Conservation (phyloP, 73 alveolate species). For the Uronychia setigera region DNA sequence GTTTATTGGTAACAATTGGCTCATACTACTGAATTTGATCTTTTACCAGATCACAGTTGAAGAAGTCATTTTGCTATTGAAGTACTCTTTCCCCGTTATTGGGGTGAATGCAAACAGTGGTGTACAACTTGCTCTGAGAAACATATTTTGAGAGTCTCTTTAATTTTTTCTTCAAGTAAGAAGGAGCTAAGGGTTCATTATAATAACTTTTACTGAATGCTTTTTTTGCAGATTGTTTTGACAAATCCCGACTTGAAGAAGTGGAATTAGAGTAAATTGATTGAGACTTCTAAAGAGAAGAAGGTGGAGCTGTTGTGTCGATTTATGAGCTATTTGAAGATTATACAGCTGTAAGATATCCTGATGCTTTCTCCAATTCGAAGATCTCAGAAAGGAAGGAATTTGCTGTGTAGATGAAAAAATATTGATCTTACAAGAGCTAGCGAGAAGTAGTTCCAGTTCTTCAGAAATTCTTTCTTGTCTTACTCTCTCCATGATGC, state of each 20-base stretch:
- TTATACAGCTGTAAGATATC: not conserved
- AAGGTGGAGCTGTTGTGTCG: too few species aligned
- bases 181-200: not conserved
- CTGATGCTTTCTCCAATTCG: not conserved
- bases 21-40: not conserved
- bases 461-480: not conserved
- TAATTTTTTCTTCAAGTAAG: not conserved
- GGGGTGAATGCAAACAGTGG: not conserved
- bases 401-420: not conserved
- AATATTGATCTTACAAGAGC: not conserved
- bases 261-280: too few species aligned
- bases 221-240: too few species aligned
- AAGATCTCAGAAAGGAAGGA: not conserved
- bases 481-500: not conserved
- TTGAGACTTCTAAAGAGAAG: too few species aligned
- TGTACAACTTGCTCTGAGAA: not conserved
- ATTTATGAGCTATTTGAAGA: too few species aligned
- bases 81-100: not conserved
- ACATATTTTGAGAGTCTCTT: not conserved
- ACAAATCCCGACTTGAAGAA: too few species aligned
- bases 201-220: not conserved
- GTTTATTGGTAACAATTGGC: not conserved
- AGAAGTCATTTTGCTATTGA: not conserved
- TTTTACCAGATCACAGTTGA: not conserved
- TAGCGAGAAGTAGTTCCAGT: not conserved